Evolutionary conservation across 2,329 filamentous ascomycete species (phyloP).

Genomic region (Daldinia sp.): DNA sequence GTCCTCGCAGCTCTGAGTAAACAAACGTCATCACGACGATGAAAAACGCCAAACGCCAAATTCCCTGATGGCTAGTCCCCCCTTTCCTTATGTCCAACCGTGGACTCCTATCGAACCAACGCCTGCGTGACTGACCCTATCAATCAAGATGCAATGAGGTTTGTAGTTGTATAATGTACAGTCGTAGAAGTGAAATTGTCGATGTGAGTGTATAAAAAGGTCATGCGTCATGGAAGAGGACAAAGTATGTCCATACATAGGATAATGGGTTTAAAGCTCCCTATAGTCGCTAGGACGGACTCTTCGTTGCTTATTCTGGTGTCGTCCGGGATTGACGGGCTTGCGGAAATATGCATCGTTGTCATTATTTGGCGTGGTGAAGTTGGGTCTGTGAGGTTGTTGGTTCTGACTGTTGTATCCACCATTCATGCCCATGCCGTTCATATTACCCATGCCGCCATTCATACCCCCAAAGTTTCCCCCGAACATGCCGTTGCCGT

Average conservation of each 20-base stretch:
- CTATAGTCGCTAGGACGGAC: slow-evolving; percentile 91
- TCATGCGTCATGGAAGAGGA: slow-evolving; percentile 11
- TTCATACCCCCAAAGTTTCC: slow-evolving; percentile 53
- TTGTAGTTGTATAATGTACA: slow-evolving; percentile 35
- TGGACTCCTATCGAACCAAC: slow-evolving; percentile 36
- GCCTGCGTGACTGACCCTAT: slow-evolving; percentile 36
- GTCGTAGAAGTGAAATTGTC: slow-evolving; percentile 21
- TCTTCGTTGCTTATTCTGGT: slow-evolving; percentile 83
- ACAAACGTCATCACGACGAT: not conserved
- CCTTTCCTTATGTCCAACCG: slow-evolving; percentile 26
- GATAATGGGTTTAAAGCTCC: slow-evolving; percentile 69
- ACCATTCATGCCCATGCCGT: slow-evolving; percentile 51
- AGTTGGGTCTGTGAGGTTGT: slow-evolving; percentile 52
- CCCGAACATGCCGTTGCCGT: slow-evolving; percentile 55
- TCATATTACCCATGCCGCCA: slow-evolving; percentile 51
- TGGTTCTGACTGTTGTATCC: slow-evolving; percentile 52
- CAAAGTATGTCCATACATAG: not conserved
- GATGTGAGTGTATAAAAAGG: slow-evolving; percentile 11
- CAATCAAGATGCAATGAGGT: slow-evolving; percentile 33
- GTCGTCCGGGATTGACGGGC: slow-evolving; percentile 92
- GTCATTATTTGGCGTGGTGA: slow-evolving; percentile 71
- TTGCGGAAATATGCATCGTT: slow-evolving; percentile 96
- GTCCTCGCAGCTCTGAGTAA: not conserved
- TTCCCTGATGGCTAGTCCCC: slow-evolving; percentile 21
- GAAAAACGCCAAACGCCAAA: slow-evolving; percentile 35